Percentiles rank a stretch among this genome's conserved stretches.
Conservation (phyloP, 1,284 basidiomycete species). For the Melampsora americana region DNA sequence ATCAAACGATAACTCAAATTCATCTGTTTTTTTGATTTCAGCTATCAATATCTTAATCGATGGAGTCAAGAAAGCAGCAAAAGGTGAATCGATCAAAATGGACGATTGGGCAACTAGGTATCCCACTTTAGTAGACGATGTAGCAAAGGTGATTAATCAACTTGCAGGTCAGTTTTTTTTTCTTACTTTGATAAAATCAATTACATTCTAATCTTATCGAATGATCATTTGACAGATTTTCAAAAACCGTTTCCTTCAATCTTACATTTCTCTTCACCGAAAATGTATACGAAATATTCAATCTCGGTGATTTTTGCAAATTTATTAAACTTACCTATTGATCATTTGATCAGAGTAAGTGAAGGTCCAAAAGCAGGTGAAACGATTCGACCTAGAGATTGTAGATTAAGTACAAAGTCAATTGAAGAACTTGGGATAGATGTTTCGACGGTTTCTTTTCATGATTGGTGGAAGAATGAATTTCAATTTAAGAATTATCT, state of each 20-base stretch:
- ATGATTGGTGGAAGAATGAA: slow-evolving; percentile 27
- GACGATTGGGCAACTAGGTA: slow-evolving; percentile 78
- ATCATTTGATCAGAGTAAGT: slow-evolving; percentile 63
- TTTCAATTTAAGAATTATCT: background rate
- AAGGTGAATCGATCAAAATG: slow-evolving; percentile 69
- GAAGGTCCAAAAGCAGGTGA: slow-evolving; percentile 59
- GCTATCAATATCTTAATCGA: slow-evolving; percentile 76
- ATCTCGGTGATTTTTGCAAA: slow-evolving; percentile 72
- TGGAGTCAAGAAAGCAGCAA: slow-evolving; percentile 68
- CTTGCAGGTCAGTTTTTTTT: slow-evolving; percentile 60
- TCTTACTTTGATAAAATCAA: background rate
- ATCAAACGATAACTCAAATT: slow-evolving; percentile 1
- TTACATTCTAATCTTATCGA: background rate
- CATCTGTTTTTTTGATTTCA: background rate
- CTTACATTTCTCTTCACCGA: slow-evolving; percentile 68
- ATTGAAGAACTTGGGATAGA: slow-evolving; percentile 2
- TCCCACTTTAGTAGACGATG: slow-evolving; percentile 65
- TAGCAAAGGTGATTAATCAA: slow-evolving; percentile 64
- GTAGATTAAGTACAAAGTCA: slow-evolving; percentile 58
- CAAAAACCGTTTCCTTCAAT: slow-evolving; percentile 62
- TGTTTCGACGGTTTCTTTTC: background rate
- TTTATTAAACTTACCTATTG: slow-evolving; percentile 60
- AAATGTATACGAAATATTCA: slow-evolving; percentile 78
- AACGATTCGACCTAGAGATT: slow-evolving; percentile 68
- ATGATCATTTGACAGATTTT: slow-evolving; percentile 51